Conservation (phyloP, 768 basidiomycete species). For the Daedaleopsis nitida region DNA sequence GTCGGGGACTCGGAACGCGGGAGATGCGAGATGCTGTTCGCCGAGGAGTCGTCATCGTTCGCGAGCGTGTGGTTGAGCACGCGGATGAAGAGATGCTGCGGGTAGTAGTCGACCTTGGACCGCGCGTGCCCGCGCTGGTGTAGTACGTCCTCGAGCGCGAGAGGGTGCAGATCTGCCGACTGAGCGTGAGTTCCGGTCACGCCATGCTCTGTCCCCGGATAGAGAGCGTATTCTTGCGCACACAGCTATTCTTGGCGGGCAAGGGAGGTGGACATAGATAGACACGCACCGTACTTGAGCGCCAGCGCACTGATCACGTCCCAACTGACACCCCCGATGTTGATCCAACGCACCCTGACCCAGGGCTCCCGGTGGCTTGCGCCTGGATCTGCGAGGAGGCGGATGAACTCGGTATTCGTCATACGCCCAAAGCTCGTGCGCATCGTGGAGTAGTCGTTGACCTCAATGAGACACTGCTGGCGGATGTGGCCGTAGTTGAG, state of each 20-base stretch:
- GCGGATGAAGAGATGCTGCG: constrained; percentile 69
- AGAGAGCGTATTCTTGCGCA: neutral
- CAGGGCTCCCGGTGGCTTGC: constrained; percentile 55
- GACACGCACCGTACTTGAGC: constrained; percentile 56
- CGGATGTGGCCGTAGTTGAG: constrained; percentile 58
- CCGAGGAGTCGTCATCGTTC: constrained; percentile 21
- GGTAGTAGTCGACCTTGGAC: constrained; percentile 73
- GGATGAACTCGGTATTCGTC: constrained; percentile 63
- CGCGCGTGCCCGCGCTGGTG: constrained; percentile 54
- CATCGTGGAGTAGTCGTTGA: constrained; percentile 65
- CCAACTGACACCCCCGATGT: constrained; percentile 68
- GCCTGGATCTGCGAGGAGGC: constrained; percentile 46
- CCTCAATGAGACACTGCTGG: constrained; percentile 64
- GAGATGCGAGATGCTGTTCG: constrained; percentile 29
- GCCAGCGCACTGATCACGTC: constrained; percentile 72
- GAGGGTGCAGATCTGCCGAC: constrained; percentile 63
- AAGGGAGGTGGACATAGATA: neutral
- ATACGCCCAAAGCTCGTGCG: constrained; percentile 55
- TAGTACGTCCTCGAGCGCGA: constrained; percentile 72
- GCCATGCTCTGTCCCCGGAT: neutral
- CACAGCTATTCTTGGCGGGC: too few relatives aligned
- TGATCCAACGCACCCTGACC: constrained; percentile 77
- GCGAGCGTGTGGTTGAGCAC: constrained; percentile 64
- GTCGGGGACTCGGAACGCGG: constrained; percentile 39
- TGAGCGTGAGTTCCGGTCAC: neutral